Conservation (phyloP, 192 early-diverging fungal species). For the Cetraspora pellucida region DNA sequence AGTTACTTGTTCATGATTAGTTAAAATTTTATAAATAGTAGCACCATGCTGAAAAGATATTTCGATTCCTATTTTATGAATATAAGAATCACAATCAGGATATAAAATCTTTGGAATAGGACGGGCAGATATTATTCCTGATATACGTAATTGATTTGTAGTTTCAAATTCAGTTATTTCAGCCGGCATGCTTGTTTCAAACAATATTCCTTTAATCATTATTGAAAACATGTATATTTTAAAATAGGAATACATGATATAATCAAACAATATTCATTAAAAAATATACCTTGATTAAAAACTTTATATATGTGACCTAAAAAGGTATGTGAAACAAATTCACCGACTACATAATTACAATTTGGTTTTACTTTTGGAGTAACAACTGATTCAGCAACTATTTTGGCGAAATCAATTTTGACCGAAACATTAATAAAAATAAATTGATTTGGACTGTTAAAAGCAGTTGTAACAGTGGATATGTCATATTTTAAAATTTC, state of each 20-base stretch:
- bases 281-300: neutral
- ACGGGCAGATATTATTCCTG: neutral
- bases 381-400: neutral
- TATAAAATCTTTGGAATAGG: neutral
- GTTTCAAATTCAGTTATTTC: conserved; percentile 1
- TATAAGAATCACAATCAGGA: neutral
- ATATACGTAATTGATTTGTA: neutral
- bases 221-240: neutral
- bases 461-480: neutral
- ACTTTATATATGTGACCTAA: conserved; percentile 10
- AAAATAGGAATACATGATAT: neutral
- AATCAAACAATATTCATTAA: neutral
- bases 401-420: neutral
- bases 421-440: conserved; percentile 6
- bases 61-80: conserved; percentile 2
- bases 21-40: neutral
- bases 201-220: neutral
- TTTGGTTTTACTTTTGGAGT: neutral
- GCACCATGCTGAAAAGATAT: conserved; percentile 4
- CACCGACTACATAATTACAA: conserved; percentile 11
- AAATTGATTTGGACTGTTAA: conserved; percentile 3
- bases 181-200: neutral
- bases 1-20: neutral
- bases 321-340: conserved; percentile 8
- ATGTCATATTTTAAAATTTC: neutral